Evolutionary conservation across 2,329 filamentous ascomycete species (phyloP), one percentile per base, ranked within the genome.

Genomic region (Colletotrichum sp.): DNA sequence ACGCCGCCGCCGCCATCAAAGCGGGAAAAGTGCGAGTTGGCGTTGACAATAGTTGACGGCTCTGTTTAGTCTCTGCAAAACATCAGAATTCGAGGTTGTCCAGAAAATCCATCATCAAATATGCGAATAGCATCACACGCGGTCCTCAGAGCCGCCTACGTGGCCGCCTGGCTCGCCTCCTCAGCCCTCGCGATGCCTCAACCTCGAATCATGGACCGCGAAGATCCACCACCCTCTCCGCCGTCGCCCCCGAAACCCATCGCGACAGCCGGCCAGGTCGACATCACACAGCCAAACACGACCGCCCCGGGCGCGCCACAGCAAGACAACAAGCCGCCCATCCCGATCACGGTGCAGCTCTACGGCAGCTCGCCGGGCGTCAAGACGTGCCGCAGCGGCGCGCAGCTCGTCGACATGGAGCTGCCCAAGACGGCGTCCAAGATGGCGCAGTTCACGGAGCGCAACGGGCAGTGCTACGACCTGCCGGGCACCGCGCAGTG

Each of bases 391-490:
- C 75, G 75, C 22, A n/a, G 34, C 69, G 75, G 75, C 11, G n/a
- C 71, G 12, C 11, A 32, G 22, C 52, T 77, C 5, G 75, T 66
- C 9, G 22, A 44, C 36, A 59, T 77, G 44, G 25, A 25, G 34
- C 61, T 77, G 13, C 75, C 75, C 22, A 12, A 16, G 7, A 66
- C 69, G 39, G 75, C 67, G 65, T 75, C 75, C 29, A 71, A 19
- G 19, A 25, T 62, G 52, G 61, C 75, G 7, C 39, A 15, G 4
- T 71, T 75, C 59, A 71, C 75, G 61, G 9, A 27, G 27, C 15
- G 12, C 6, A 30, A 70, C 25, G 75, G 75, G 29, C 75, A 77
- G 66, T 77, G 75, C 71, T 77, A 77, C 61, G 61, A 77, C 30
- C 66, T 77, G 27, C 61, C 71, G 3, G 66, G 52, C 25, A 71